Evolutionary conservation across 2,329 filamentous ascomycete species (phyloP).

Genomic region (Corinectria fuckeliana): DNA sequence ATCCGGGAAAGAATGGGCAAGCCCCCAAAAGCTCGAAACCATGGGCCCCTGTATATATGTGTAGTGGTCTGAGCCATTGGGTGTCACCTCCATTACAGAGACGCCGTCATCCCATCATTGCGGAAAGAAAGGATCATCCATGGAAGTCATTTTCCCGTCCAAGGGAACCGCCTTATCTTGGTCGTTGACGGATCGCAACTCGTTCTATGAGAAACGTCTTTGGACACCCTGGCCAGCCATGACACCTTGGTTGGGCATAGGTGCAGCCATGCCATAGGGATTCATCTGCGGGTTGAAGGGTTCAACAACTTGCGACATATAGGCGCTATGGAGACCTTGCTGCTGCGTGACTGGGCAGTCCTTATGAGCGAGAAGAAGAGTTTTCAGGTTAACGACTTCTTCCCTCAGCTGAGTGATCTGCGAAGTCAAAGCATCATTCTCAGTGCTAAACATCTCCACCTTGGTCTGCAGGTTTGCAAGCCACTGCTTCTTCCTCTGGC

Average conservation of each 20-base stretch:
- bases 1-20: conserved; percentile 20
- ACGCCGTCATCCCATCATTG: conserved; percentile 17
- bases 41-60: conserved; percentile 31
- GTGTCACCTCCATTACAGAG: background rate
- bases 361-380: conserved; percentile 89
- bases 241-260: conserved; percentile 59
- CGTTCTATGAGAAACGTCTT: conserved; percentile 62
- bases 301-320: conserved; percentile 63
- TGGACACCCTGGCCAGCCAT: conserved; percentile 62
- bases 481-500: conserved; percentile 99
- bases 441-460: conserved; percentile 88
- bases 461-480: conserved; percentile 92
- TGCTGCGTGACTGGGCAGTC: conserved; percentile 93
- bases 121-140: conserved; percentile 33
- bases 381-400: conserved; percentile 95
- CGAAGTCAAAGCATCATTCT: conserved; percentile 86
- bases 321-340: conserved; percentile 68
- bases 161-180: background rate
- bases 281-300: conserved; percentile 63
- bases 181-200: conserved; percentile 14
- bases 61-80: conserved; percentile 21
- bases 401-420: conserved; percentile 87
- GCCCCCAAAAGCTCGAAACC: conserved; percentile 21
- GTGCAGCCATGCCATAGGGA: conserved; percentile 63
- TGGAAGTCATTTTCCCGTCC: conserved; percentile 15